Percentiles rank a stretch among this genome's conserved stretches.
phyloP scores from a whole-genome alignment of 495 filamentous ascomycete genomes.

The Tuber umbilicatum region DNA sequence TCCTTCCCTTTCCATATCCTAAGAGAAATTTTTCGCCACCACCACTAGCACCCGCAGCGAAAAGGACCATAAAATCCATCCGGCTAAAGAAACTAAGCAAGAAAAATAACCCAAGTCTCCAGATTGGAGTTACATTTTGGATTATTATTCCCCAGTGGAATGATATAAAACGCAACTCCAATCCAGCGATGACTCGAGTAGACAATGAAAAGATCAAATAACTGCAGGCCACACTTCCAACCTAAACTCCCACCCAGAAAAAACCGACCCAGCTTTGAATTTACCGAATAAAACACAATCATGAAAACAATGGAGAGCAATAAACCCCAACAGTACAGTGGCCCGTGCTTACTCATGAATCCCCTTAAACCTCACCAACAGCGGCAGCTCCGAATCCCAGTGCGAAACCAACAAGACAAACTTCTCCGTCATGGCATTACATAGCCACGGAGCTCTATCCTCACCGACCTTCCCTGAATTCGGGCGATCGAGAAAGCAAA shows the following conservation, averaged over 20 bases:
- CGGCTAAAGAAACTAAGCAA: neutral
- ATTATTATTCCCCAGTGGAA: neutral
- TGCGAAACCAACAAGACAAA: constrained; percentile 10
- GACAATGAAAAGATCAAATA: neutral
- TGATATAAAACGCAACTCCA: neutral
- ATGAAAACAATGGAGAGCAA: neutral
- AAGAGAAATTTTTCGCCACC: neutral
- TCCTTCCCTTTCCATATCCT: neutral
- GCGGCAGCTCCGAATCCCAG: neutral
- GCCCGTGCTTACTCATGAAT: constrained; percentile 15
- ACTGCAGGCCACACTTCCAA: neutral
- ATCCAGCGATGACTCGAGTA: neutral
- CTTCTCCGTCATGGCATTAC: neutral
- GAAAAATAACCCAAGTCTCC: neutral
- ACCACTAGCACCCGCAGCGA: neutral
- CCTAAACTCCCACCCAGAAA: neutral
- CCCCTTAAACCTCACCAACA: constrained; percentile 25
- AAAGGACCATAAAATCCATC: neutral
- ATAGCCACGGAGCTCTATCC: neutral
- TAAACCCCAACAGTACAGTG: neutral
- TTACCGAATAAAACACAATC: neutral
- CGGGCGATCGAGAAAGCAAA: neutral
- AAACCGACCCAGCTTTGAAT: neutral
- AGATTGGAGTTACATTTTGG: neutral
- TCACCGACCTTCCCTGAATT: neutral